These are phyloP conservation scores for Gaultheria prostrata DNA, from an alignment of 148 eudicot species.

Conservation along the genomic window DNA sequence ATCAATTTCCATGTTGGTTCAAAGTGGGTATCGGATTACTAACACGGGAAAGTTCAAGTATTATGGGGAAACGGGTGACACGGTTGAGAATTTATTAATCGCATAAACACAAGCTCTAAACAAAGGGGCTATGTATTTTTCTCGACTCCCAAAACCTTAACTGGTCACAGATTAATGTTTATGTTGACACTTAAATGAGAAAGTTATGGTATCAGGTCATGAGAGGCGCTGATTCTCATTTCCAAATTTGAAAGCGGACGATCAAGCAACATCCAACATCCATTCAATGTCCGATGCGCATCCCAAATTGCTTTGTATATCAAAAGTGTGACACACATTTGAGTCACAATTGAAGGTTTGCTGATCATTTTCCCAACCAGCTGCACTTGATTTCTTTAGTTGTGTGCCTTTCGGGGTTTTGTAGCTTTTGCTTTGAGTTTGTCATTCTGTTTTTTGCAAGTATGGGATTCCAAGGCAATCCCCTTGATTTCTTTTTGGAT, in stretches of 20 bases:
- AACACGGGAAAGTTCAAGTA: neutral
- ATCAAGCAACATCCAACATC: neutral
- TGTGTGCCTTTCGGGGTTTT: too few species aligned
- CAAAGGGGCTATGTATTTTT: neutral
- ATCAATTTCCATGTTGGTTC: neutral
- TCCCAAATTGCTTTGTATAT: neutral
- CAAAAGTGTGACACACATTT: too few species aligned
- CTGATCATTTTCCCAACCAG: too few species aligned
- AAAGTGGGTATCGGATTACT: neutral
- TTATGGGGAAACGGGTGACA: neutral
- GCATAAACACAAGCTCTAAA: neutral
- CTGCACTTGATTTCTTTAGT: too few species aligned
- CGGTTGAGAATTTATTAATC: neutral
- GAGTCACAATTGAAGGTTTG: too few species aligned
- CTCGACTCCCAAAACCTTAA: too few species aligned
- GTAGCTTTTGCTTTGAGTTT: too few species aligned
- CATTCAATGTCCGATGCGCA: neutral
- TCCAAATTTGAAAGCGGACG: neutral
- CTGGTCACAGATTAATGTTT: too few species aligned
- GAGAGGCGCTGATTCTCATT: neutral
- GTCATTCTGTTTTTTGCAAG: too few species aligned
- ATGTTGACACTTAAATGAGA: neutral
- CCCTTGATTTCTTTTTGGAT: too few species aligned
- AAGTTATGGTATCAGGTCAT: neutral
- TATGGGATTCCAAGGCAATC: too few species aligned